These are phyloP conservation scores for Tricholoma sp. DNA, from an alignment of 768 basidiomycete species.

Conservation along the genomic window DNA sequence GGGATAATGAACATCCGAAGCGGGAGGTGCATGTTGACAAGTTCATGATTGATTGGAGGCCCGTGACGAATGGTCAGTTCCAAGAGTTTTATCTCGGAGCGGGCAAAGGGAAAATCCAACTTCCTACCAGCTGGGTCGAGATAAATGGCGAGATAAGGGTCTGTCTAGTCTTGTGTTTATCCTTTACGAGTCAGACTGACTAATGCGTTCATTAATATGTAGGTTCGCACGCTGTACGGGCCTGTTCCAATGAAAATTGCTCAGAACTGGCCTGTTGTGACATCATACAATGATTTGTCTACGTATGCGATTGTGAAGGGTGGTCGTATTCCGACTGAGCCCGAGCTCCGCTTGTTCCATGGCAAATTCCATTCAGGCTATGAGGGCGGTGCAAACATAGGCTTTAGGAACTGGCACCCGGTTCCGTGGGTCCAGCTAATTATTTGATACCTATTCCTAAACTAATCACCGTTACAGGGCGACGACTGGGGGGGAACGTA, in stretches of 20 bases:
- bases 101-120: slow-evolving; percentile 38
- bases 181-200: not conserved
- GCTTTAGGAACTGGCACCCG: slow-evolving; percentile 93
- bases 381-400: slow-evolving; percentile 75
- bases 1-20: slow-evolving; percentile 91
- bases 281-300: slow-evolving; percentile 72
- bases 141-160: slow-evolving; percentile 47
- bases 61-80: slow-evolving; percentile 87
- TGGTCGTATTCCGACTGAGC: slow-evolving; percentile 90
- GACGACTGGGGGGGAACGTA: slow-evolving; percentile 53
- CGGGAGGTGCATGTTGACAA: slow-evolving; percentile 51
- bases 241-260: slow-evolving; percentile 74
- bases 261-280: slow-evolving; percentile 79
- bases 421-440: slow-evolving; percentile 57
- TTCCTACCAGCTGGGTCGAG: slow-evolving; percentile 75
- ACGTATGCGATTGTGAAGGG: slow-evolving; percentile 81
- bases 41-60: slow-evolving; percentile 81
- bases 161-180: slow-evolving; percentile 8
- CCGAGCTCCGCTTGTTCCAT: slow-evolving; percentile 77
- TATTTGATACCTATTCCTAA: not conserved
- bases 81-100: slow-evolving; percentile 51
- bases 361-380: slow-evolving; percentile 71
- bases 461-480: slow-evolving; percentile 36
- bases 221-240: slow-evolving; percentile 87
- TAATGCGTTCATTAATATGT: not conserved